Base-by-base conservation (phyloP, 2,329 filamentous ascomycete genomes). In the Lecanosticta acicola region DNA sequence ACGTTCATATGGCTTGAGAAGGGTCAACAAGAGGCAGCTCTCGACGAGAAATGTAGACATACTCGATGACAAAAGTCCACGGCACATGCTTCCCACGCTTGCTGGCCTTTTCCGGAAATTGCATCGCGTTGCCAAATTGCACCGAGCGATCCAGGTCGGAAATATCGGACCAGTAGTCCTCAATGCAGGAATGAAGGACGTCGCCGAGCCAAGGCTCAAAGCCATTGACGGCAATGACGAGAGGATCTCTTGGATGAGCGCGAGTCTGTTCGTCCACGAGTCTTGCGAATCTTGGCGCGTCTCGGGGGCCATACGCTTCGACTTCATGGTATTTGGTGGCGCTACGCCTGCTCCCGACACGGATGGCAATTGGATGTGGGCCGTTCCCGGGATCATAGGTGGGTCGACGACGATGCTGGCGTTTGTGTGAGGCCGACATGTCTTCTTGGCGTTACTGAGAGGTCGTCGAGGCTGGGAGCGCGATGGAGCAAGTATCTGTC, bases 41-140 rank as follows among this genome's bases (percentile, higher is more conserved):
- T 17, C 21, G 13, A n/a, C 20, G 8, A 8, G n/a, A n/a, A 29
- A 33, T 17, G 19, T 7, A 4, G 20, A 39, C 47, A 3, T 48
- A 50, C 51, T 67, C 64, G 13, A 65, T 55, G 26, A 67, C 59
- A 46, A 66, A 67, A 0, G 63, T 63, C 64, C 64, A 66, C 0
- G 65, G 64, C 10, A 64, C 58, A 32, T 55, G 56, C 32, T 54
- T 53, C 3, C 57, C 58, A 2, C 58, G 53, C 37, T 61, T 62
- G 39, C 52, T 60, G 17, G 61, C 59, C 41, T 57, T 57, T 48
- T 66, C 60, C 0, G 65, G 65, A 32, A 66, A 66, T 35, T 64
- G 61, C 53, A 65, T 62, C 1, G 63, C 62, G 17, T 50, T 53
- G 1, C 60, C 59, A 40, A 59, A 66, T 21, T 67, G 64, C 2